Evolutionary conservation across 805 yeast species (phyloP).

Genomic region (Hagleromyces aurorensis): DNA sequence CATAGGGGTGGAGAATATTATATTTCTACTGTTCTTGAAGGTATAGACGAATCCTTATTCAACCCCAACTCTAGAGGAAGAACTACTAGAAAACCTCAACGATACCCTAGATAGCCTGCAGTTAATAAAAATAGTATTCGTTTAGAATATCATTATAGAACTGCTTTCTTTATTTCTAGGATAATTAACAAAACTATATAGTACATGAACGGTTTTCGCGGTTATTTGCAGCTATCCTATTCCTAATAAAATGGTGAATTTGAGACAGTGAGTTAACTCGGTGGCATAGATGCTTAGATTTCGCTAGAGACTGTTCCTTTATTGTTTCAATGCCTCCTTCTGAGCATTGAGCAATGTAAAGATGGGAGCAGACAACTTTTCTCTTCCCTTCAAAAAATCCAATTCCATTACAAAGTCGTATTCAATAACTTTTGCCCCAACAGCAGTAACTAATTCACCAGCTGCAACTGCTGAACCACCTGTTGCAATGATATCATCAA

Average conservation of each 20-base stretch:
- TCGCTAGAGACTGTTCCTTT: too few species aligned
- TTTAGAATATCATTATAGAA: background rate
- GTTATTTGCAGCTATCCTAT: background rate
- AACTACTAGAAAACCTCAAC: constrained; percentile 13
- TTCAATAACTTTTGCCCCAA: constrained; percentile 68
- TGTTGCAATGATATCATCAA: constrained; percentile 96
- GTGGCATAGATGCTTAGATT: too few species aligned
- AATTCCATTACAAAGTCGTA: constrained; percentile 89
- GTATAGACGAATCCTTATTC: constrained; percentile 30
- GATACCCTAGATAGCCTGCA: constrained; percentile 20
- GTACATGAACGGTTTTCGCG: background rate
- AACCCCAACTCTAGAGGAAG: constrained; percentile 21
- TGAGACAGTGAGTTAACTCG: background rate
- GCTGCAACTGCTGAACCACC: constrained; percentile 97
- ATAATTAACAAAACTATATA: background rate
- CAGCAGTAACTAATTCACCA: constrained; percentile 65
- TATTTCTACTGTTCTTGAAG: constrained; percentile 55
- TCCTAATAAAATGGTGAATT: background rate
- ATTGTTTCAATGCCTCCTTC: constrained; percentile 39
- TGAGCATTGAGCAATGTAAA: constrained; percentile 86
- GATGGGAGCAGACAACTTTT: constrained; percentile 75
- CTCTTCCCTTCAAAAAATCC: constrained; percentile 90
- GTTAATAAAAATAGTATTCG: constrained; percentile 1
- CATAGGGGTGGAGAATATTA: constrained; percentile 67
- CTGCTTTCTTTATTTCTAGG: background rate